Evolutionary conservation across 2,329 filamentous ascomycete species (phyloP).

Genomic region (Aspergillus fumigatiaffinis): DNA sequence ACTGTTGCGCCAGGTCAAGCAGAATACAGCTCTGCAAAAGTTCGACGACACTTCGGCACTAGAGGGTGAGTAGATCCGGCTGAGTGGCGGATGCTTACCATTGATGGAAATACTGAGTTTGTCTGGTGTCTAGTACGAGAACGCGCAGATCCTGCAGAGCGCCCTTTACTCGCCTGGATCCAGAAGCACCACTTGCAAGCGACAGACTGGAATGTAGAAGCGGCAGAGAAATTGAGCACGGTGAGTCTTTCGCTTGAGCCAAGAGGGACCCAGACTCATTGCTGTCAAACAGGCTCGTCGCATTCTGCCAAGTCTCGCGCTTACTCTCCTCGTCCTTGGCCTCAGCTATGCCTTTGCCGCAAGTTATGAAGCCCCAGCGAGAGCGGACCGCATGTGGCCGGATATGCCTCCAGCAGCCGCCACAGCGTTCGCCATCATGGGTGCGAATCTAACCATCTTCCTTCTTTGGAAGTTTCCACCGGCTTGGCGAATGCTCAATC

Average conservation of each 20-base stretch:
- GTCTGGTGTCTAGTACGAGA: slow-evolving; percentile 26
- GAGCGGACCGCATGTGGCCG: slow-evolving; percentile 47
- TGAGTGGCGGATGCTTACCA: neutral
- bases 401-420: slow-evolving; percentile 49
- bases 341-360: slow-evolving; percentile 44
- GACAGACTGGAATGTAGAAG: slow-evolving; percentile 31
- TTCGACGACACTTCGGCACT: slow-evolving; percentile 32
- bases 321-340: slow-evolving; percentile 36
- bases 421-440: slow-evolving; percentile 49
- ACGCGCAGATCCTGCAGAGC: slow-evolving; percentile 37
- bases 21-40: slow-evolving; percentile 34
- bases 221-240: slow-evolving; percentile 29
- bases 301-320: slow-evolving; percentile 44
- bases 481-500: slow-evolving; percentile 54
- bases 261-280: neutral
- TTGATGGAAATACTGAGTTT: slow-evolving; percentile 8
- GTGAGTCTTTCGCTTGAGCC: slow-evolving; percentile 18
- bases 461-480: slow-evolving; percentile 51
- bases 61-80: slow-evolving; percentile 27
- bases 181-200: slow-evolving; percentile 41
- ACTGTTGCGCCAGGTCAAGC: slow-evolving; percentile 27
- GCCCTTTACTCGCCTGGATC: slow-evolving; percentile 40
- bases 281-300: slow-evolving; percentile 34
- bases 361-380: slow-evolving; percentile 47
- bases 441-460: slow-evolving; percentile 49